A percentile compares a stretch with the other conserved stretches of the same genome.
These are phyloP conservation scores for Calycina marina DNA, from an alignment of 2,329 filamentous ascomycete species.

Conservation along the genomic window DNA sequence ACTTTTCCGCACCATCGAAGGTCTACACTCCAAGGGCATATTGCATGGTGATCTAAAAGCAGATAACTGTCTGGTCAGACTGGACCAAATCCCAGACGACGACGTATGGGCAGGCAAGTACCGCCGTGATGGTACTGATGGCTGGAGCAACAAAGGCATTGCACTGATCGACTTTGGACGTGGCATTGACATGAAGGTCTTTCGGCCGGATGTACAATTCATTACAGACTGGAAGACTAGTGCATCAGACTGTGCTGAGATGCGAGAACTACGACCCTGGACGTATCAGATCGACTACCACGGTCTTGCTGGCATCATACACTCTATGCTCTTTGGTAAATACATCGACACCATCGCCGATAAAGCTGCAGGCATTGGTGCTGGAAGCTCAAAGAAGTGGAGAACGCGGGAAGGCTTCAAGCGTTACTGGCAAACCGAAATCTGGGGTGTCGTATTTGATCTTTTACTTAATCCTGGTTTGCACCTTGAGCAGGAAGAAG, in stretches of 20 bases:
- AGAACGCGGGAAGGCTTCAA: conserved; percentile 72
- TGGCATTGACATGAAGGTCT: conserved; percentile 83
- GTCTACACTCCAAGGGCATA: conserved; percentile 63
- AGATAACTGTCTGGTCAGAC: conserved; percentile 85
- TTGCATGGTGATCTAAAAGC: conserved; percentile 91
- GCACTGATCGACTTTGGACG: conserved; percentile 90
- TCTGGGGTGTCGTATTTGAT: conserved; percentile 76
- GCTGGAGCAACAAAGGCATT: conserved; percentile 71
- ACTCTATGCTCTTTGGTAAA: conserved; percentile 81
- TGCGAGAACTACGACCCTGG: conserved; percentile 88
- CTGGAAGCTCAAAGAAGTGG: conserved; percentile 48
- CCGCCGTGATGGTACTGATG: conserved; percentile 54
- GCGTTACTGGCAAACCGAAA: conserved; percentile 89
- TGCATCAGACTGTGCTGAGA: conserved; percentile 83
- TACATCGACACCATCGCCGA: conserved; percentile 71
- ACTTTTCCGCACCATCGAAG: conserved; percentile 78
- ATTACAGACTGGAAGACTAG: conserved; percentile 90
- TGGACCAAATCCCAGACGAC: conserved; percentile 40
- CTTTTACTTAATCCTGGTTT: conserved; percentile 69
- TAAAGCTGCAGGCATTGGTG: conserved; percentile 39
- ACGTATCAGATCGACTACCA: conserved; percentile 97
- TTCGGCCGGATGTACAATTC: conserved; percentile 65
- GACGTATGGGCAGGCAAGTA: conserved; percentile 47
- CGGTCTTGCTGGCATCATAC: conserved; percentile 75
- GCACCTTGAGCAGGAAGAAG: conserved; percentile 50